Conservation (phyloP, 148 eudicot species). For the Chenopodium suecicum region DNA sequence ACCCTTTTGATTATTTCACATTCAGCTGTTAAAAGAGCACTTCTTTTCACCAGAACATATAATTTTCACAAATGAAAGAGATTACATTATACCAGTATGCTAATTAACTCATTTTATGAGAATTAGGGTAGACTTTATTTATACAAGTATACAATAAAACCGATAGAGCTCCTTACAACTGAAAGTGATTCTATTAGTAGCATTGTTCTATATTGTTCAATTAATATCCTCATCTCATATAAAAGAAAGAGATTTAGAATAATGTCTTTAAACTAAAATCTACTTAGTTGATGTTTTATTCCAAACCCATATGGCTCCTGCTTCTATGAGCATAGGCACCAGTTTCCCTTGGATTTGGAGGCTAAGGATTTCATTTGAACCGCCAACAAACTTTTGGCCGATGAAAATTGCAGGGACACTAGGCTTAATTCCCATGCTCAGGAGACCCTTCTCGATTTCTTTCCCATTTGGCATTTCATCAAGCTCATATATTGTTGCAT, state of each 20-base stretch:
- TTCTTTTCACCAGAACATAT: not conserved
- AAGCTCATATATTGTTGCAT: conserved; percentile 58
- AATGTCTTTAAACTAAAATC: not conserved
- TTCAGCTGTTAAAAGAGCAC: not conserved
- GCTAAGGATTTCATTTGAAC: conserved; percentile 72
- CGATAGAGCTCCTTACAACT: not conserved
- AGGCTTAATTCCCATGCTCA: conserved; percentile 42
- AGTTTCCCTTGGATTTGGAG: conserved; percentile 67
- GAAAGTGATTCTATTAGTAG: not conserved
- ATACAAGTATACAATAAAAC: not conserved
- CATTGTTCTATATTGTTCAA: not conserved
- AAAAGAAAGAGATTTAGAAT: conserved; percentile 7
- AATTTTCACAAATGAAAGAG: not conserved
- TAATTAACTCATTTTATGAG: not conserved
- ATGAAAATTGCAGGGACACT: conserved; percentile 68
- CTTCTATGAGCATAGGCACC: conserved; percentile 55
- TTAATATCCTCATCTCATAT: conserved; percentile 13
- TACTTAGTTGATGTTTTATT: conserved; percentile 21
- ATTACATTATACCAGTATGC: not conserved
- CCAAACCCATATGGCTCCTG: conserved; percentile 67
- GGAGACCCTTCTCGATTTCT: conserved; percentile 54
- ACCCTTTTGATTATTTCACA: too few species aligned
- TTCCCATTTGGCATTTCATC: conserved; percentile 59
- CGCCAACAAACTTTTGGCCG: conserved; percentile 62
- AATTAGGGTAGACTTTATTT: not conserved